Percentiles rank a stretch among this genome's conserved stretches.
Conservation (phyloP, 352 stramenopile genomes). For the Pythium pyrilobum region DNA sequence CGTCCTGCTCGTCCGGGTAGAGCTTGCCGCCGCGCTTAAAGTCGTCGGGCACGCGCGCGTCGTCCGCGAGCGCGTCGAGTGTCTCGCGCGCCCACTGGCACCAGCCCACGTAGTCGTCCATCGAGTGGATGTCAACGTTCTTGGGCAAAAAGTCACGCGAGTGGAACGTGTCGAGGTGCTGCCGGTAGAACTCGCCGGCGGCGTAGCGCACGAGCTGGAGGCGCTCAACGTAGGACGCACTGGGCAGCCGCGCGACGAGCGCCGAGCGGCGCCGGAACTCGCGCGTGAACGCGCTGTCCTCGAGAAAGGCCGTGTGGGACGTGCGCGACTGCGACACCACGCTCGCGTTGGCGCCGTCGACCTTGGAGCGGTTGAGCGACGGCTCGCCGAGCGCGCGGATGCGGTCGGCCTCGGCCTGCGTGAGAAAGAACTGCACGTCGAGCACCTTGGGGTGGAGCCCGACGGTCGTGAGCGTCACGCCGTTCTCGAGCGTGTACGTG, state of each 20-base stretch:
- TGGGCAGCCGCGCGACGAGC: conserved; percentile 57
- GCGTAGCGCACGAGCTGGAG: conserved; percentile 77
- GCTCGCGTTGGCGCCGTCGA: conserved; percentile 60
- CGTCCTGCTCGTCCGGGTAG: conserved; percentile 53
- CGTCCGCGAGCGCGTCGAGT: conserved; percentile 31
- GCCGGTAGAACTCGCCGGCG: conserved; percentile 76
- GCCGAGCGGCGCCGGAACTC: conserved; percentile 67
- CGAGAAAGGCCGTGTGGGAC: conserved; percentile 78
- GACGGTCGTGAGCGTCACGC: conserved; percentile 64
- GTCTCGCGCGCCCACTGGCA: conserved; percentile 50
- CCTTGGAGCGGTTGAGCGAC: conserved; percentile 56
- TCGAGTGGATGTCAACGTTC: conserved; percentile 22
- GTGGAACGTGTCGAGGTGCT: conserved; percentile 82
- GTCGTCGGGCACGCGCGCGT: conserved; percentile 36
- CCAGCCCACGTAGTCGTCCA: conserved; percentile 68
- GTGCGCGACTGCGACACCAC: conserved; percentile 62
- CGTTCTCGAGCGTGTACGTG: conserved; percentile 66
- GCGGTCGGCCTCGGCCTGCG: conserved; percentile 45
- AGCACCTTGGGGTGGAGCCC: conserved; percentile 67
- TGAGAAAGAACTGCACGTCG: conserved; percentile 66
- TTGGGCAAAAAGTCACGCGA: conserved; percentile 67
- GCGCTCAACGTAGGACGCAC: conserved; percentile 56
- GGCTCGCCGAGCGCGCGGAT: conserved; percentile 50
- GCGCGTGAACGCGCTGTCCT: conserved; percentile 57
- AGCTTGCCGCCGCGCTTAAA: conserved; percentile 55